A percentile compares a stretch with the other conserved stretches of the same genome.
phyloP scores from a whole-genome alignment of 2,329 filamentous ascomycete species.

The Colletotrichum tofieldiae region DNA sequence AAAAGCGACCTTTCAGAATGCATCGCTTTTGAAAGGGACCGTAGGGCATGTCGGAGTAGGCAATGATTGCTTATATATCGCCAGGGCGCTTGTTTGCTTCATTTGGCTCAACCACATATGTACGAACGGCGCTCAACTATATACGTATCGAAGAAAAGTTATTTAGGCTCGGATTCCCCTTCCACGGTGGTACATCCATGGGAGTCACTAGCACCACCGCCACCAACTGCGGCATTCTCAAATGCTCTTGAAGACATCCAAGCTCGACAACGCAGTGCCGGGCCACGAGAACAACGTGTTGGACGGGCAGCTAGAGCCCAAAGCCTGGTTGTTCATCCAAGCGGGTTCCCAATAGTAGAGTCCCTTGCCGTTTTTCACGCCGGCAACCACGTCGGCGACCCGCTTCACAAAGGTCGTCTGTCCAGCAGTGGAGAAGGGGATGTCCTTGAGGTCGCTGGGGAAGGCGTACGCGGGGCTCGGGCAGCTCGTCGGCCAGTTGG shows the following conservation, averaged over 20 bases:
- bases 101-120: neutral
- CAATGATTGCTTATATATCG: neutral
- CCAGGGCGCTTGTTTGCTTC: neutral
- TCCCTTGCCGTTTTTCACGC: conserved; percentile 69
- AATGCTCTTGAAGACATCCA: conserved; percentile 70
- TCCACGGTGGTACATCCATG: neutral
- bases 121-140: neutral
- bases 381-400: conserved; percentile 70
- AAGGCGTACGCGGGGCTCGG: conserved; percentile 71
- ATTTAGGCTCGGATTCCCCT: neutral
- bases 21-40: neutral
- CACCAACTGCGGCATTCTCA: conserved; percentile 46
- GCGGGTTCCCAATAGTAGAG: conserved; percentile 84
- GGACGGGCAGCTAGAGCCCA: conserved; percentile 77
- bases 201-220: neutral
- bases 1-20: neutral
- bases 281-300: conserved; percentile 74
- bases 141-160: neutral
- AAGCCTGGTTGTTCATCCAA: conserved; percentile 74
- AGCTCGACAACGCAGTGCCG: conserved; percentile 69
- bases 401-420: conserved; percentile 74
- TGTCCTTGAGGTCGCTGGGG: conserved; percentile 71
- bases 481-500: conserved; percentile 78
- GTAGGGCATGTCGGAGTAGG: neutral
- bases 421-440: conserved; percentile 75